Evolutionary conservation across 2,329 filamentous ascomycete genomes (phyloP), one percentile per base, ranked within the genome.

Genomic region (Fusarium hainanense): DNA sequence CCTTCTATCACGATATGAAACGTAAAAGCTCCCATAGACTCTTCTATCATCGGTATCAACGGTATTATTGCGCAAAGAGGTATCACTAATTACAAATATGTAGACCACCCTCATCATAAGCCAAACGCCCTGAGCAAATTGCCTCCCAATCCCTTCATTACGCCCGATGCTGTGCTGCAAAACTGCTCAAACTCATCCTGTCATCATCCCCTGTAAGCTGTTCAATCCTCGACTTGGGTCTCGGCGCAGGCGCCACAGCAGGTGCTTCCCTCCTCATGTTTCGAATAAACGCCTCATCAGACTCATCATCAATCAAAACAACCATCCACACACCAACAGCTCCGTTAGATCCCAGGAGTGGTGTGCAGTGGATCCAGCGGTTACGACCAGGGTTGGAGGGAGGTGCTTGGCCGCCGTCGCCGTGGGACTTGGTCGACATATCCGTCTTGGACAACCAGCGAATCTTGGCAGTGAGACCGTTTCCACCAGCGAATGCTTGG

Each of bases 321-420:
- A 93, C 84, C 89, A 94, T 92, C 92, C 92, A 94, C 0, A 93
- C 91, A 18, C 92, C 92, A 0, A 94, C 88, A 6, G 86, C 82
- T 3, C 90, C 89, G 67, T 89, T 89, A 43, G 85, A 84, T 4
- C 90, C 91, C 6, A 92, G 79, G 6, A 94, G 80, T 4, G 92
- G 92, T 23, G 92, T 94, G 75, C 90, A 92, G 77, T 94, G 92
- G 42, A 94, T 91, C 91, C 92, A 94, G 44, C 91, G 85, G 50
- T 86, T 85, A 20, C 90, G 85, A 1, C 91, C 91, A 1, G 47
- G 48, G 13, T 49, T 68, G 6, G 57, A 42, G 2, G 61, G 63
- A 2, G 69, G 60, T 34, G 66, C 52, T 30, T 71, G 67, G 2
- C 68, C 56, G 0, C 66, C 66, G 4, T 58, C 63, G 54, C 88